These are phyloP conservation scores for Phytopythium oedochilum DNA, from an alignment of 352 stramenopile genomes.

Conservation along the genomic window DNA sequence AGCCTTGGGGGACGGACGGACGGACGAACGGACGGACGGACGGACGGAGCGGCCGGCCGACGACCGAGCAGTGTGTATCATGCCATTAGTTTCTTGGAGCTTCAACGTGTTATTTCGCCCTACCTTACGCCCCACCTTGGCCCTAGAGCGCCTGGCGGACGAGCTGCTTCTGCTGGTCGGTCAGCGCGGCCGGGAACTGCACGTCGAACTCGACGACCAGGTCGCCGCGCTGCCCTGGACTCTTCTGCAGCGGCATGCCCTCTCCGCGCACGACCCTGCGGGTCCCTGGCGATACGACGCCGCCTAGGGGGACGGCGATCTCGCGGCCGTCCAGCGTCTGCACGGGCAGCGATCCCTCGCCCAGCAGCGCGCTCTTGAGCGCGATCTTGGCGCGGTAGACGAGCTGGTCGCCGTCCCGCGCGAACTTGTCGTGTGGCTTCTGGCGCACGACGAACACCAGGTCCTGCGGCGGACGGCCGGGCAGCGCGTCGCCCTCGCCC, in stretches of 20 bases:
- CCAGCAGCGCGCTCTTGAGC: constrained; percentile 94
- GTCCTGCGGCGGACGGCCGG: constrained; percentile 91
- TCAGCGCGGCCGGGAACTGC: constrained; percentile 93
- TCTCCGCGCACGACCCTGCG: constrained; percentile 92
- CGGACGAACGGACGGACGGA: too few species aligned
- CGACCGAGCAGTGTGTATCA: constrained; percentile 5
- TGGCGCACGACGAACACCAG: constrained; percentile 95
- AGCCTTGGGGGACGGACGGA: too few species aligned
- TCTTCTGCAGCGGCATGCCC: constrained; percentile 94
- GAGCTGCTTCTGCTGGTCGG: constrained; percentile 59
- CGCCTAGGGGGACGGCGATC: constrained; percentile 87
- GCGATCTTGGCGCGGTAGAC: constrained; percentile 93
- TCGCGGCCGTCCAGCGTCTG: constrained; percentile 92
- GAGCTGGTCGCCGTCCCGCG: constrained; percentile 93
- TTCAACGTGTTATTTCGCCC: too few species aligned
- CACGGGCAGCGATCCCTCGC: constrained; percentile 87
- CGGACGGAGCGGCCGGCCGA: too few species aligned
- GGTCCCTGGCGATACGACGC: constrained; percentile 90
- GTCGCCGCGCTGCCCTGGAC: constrained; percentile 80
- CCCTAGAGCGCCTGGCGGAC: constrained; percentile 73
- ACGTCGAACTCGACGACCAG: constrained; percentile 97
- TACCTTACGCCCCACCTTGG: too few species aligned
- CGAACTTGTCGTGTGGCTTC: constrained; percentile 89
- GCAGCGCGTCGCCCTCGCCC: constrained; percentile 84
- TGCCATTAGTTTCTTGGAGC: background rate